These are phyloP conservation scores for Cutaneotrichosporon sp. DNA, from an alignment of 1,284 basidiomycete species.

Conservation along the genomic window DNA sequence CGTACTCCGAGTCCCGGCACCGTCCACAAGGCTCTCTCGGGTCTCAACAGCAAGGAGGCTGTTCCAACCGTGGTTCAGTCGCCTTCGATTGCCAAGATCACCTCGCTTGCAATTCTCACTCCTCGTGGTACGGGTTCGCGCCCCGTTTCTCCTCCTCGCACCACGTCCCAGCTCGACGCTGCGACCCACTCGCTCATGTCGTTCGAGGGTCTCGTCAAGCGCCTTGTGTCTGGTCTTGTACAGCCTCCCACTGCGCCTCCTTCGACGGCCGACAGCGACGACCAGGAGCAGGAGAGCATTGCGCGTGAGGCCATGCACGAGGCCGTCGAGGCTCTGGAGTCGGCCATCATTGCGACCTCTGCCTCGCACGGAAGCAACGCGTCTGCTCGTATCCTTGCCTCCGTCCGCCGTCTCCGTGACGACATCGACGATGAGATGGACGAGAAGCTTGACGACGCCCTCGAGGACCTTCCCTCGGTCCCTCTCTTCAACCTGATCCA, in stretches of 20 bases:
- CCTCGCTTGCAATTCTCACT: slow-evolving; percentile 36
- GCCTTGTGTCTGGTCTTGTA: slow-evolving; percentile 44
- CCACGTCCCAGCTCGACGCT: slow-evolving; percentile 26
- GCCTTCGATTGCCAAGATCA: slow-evolving; percentile 37
- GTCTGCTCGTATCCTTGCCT: slow-evolving; percentile 20
- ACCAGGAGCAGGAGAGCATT: slow-evolving; percentile 43
- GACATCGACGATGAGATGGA: slow-evolving; percentile 40
- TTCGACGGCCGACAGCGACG: slow-evolving; percentile 18
- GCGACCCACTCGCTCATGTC: slow-evolving; percentile 43
- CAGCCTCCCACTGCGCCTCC: slow-evolving; percentile 38
- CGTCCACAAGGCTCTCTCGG: slow-evolving; percentile 39
- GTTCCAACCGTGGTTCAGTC: slow-evolving; percentile 22
- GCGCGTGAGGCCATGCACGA: slow-evolving; percentile 48
- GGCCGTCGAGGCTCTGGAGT: slow-evolving; percentile 46
- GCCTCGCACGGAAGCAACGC: slow-evolving; percentile 33
- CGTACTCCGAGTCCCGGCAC: slow-evolving; percentile 41
- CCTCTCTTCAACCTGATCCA: slow-evolving; percentile 41
- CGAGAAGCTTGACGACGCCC: slow-evolving; percentile 46
- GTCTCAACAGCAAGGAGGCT: slow-evolving; percentile 36
- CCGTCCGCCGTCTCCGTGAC: slow-evolving; percentile 38
- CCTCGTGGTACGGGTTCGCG: slow-evolving; percentile 37
- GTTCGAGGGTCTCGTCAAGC: slow-evolving; percentile 46
- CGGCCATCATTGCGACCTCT: slow-evolving; percentile 38
- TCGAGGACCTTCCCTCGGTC: slow-evolving; percentile 48
- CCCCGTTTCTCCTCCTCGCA: slow-evolving; percentile 42